phyloP scores from a whole-genome alignment of 2,329 filamentous ascomycete species.

The Sporothrix mexicana region DNA sequence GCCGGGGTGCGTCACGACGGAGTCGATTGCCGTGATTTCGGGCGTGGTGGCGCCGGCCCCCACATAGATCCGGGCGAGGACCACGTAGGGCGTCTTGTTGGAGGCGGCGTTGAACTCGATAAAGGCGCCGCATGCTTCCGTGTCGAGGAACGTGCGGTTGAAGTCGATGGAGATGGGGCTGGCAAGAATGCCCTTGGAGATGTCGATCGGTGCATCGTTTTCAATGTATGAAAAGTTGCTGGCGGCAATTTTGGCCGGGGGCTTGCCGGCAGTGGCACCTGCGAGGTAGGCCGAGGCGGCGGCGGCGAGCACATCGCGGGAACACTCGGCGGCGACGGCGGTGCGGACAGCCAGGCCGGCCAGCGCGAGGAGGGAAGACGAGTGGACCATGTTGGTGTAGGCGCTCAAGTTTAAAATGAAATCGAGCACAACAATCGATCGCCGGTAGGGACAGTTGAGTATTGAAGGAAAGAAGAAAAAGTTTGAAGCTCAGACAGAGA shows the following conservation, averaged over 20 bases:
- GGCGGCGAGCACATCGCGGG: slow-evolving; percentile 37
- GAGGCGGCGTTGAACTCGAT: slow-evolving; percentile 37
- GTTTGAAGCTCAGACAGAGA: background rate
- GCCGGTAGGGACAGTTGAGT: background rate
- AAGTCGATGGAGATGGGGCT: slow-evolving; percentile 39
- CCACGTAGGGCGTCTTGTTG: slow-evolving; percentile 38
- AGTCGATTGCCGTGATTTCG: slow-evolving; percentile 31
- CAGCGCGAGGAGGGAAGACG: background rate
- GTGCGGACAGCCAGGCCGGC: slow-evolving; percentile 3
- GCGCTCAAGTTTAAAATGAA: background rate
- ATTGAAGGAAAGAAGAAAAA: too few relatives aligned
- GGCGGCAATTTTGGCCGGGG: slow-evolving; percentile 29
- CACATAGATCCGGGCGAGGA: slow-evolving; percentile 35
- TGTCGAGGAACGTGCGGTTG: slow-evolving; percentile 39
- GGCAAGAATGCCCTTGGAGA: slow-evolving; percentile 38
- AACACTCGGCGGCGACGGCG: slow-evolving; percentile 38
- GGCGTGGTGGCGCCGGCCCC: slow-evolving; percentile 28
- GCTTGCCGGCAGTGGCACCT: slow-evolving; percentile 37
- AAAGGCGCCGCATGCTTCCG: slow-evolving; percentile 38
- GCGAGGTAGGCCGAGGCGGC: slow-evolving; percentile 38
- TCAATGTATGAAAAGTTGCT: slow-evolving; percentile 38
- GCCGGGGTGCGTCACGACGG: slow-evolving; percentile 33
- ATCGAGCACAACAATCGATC: background rate
- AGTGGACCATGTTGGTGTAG: background rate
- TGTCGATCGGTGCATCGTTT: slow-evolving; percentile 38